These are phyloP conservation scores for Haematococcus lacustris DNA, from an alignment of 139 green algal species.

Conservation along the genomic window DNA sequence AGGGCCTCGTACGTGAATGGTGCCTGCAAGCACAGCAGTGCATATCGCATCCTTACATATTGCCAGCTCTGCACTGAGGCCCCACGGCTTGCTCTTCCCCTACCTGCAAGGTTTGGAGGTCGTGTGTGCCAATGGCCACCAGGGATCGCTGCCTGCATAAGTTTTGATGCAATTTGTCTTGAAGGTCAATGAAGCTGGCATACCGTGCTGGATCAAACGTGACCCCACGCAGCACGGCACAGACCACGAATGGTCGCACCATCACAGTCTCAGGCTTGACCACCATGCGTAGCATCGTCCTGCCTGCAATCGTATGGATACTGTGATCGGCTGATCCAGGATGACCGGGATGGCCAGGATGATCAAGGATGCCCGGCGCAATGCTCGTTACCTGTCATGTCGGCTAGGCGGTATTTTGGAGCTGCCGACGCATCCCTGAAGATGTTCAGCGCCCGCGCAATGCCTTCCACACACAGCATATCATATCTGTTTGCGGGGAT, in stretches of 20 bases:
- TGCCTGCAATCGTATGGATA: slow-evolving; percentile 31
- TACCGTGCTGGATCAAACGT: slow-evolving; percentile 81
- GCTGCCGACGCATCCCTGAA: slow-evolving; percentile 65
- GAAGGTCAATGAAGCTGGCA: slow-evolving; percentile 95
- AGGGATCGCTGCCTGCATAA: slow-evolving; percentile 91
- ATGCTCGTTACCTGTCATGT: slow-evolving; percentile 69
- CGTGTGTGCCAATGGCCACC: slow-evolving; percentile 97
- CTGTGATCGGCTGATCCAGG: too few species aligned
- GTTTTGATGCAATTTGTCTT: slow-evolving; percentile 99
- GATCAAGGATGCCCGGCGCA: too few species aligned
- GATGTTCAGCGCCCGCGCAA: slow-evolving; percentile 91
- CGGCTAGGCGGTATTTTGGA: slow-evolving; percentile 68
- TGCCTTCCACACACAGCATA: slow-evolving; percentile 98
- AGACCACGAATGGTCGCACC: slow-evolving; percentile 93
- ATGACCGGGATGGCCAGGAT: too few species aligned
- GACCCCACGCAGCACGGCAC: slow-evolving; percentile 85
- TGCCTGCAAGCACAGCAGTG: slow-evolving; percentile 34
- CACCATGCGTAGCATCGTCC: slow-evolving; percentile 53
- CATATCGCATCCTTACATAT: not conserved
- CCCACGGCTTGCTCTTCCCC: too few species aligned
- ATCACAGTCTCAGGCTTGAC: slow-evolving; percentile 85
- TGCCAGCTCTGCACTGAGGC: too few species aligned
- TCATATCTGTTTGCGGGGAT: slow-evolving; percentile 99
- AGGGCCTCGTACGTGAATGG: slow-evolving; percentile 98
- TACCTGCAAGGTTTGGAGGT: slow-evolving; percentile 76